Evolutionary conservation across 1,139 yeast genomes (phyloP).

Genomic region (Yueomyces sp.): DNA sequence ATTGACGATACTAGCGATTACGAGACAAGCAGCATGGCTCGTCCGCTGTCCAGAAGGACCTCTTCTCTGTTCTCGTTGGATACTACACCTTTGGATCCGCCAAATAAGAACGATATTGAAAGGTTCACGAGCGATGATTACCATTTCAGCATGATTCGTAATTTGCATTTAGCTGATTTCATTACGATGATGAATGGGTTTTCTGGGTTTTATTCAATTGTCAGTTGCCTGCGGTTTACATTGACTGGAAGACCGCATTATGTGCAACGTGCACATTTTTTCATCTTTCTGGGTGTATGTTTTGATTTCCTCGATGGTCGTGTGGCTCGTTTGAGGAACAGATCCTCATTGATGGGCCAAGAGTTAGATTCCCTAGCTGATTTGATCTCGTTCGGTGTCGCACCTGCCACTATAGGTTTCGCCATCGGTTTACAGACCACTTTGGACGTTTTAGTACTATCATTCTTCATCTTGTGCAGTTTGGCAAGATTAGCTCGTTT

Average conservation of each 20-base stretch:
- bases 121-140: slow-evolving; percentile 70
- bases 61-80: slow-evolving; percentile 30
- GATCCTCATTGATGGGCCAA: slow-evolving; percentile 90
- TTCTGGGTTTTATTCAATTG: slow-evolving; percentile 79
- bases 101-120: slow-evolving; percentile 63
- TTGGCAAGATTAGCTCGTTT: slow-evolving; percentile 88
- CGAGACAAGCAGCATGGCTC: slow-evolving; percentile 1
- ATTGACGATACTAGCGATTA: not conserved
- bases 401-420: slow-evolving; percentile 88
- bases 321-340: slow-evolving; percentile 88
- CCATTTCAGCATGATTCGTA: slow-evolving; percentile 65
- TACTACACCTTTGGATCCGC: slow-evolving; percentile 34
- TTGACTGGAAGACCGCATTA: slow-evolving; percentile 55
- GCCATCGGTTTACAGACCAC: slow-evolving; percentile 82
- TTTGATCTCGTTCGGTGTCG: slow-evolving; percentile 81
- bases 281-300: slow-evolving; percentile 78
- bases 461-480: slow-evolving; percentile 87
- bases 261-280: slow-evolving; percentile 80
- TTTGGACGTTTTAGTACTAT: slow-evolving; percentile 59
- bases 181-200: slow-evolving; percentile 87
- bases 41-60: slow-evolving; percentile 20
- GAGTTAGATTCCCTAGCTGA: slow-evolving; percentile 95
- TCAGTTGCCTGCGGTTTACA: slow-evolving; percentile 73
- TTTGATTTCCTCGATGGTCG: slow-evolving; percentile 95
- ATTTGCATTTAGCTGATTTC: slow-evolving; percentile 88